phyloP scores from a whole-genome alignment of 306 rosid genomes.

The Clitoria ternatea region DNA sequence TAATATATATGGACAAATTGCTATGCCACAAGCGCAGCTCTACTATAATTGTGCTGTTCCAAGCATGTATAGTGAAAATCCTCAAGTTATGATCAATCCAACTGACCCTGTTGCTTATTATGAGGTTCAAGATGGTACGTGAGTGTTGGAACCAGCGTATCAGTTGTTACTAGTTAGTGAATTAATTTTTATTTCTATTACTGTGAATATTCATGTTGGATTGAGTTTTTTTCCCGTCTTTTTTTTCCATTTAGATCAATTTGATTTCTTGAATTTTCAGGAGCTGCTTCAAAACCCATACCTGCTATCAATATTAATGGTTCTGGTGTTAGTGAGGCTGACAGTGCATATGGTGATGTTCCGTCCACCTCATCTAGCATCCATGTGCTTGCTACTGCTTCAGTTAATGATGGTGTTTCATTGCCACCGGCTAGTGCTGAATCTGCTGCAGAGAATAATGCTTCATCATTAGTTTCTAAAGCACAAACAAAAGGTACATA shows the following conservation, averaged over 20 bases:
- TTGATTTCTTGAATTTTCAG: constrained; percentile 28
- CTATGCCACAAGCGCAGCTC: constrained; percentile 52
- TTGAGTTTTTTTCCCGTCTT: constrained; percentile 9
- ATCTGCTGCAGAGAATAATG: constrained; percentile 27
- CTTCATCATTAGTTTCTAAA: constrained; percentile 54
- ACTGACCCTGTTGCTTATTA: constrained; percentile 52
- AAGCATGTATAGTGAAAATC: constrained; percentile 39
- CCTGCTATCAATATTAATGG: constrained; percentile 20
- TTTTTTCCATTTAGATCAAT: constrained; percentile 10
- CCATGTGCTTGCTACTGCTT: constrained; percentile 46
- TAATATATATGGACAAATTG: constrained; percentile 59
- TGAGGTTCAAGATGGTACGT: constrained; percentile 52
- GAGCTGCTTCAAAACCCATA: constrained; percentile 29
- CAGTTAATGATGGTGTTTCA: constrained; percentile 38
- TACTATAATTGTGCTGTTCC: constrained; percentile 61
- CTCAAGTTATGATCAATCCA: constrained; percentile 51
- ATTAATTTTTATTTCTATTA: constrained; percentile 17
- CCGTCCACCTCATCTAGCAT: constrained; percentile 46
- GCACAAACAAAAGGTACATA: constrained; percentile 71
- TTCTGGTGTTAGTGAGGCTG: constrained; percentile 35
- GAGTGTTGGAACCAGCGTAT: constrained; percentile 22
- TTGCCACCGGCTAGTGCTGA: constrained; percentile 35
- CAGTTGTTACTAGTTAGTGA: constrained; percentile 27
- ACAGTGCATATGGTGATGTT: constrained; percentile 39
- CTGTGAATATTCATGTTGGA: constrained; percentile 15